These are phyloP conservation scores for Pseudocercospora vitis DNA, from an alignment of 2,329 filamentous ascomycete species.

Conservation along the genomic window DNA sequence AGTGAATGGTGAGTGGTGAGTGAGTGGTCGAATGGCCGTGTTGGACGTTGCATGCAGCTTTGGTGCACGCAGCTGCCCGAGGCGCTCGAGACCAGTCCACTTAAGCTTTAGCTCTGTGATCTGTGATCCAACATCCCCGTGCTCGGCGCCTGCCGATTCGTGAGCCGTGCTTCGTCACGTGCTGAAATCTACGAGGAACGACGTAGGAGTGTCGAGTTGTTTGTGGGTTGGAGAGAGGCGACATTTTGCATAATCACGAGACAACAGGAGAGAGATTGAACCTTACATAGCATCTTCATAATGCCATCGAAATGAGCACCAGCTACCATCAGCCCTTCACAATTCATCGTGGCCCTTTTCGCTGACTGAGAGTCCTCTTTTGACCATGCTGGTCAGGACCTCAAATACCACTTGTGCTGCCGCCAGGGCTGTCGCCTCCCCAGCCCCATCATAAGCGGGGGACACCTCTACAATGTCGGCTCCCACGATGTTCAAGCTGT, in stretches of 20 bases:
- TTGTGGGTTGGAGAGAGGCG: no score
- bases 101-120: background rate
- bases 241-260: no score
- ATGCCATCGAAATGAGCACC: no score
- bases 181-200: no score
- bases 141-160: background rate
- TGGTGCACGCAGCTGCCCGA: conserved; percentile 4
- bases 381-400: conserved; percentile 73
- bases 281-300: no score
- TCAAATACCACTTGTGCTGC: conserved; percentile 84
- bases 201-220: no score
- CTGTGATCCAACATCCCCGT: no score
- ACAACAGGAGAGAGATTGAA: no score
- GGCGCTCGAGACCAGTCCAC: background rate
- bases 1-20: no score
- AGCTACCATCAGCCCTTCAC: background rate
- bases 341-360: background rate
- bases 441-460: conserved; percentile 77
- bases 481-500: conserved; percentile 72
- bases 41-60: no score
- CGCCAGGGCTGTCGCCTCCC: conserved; percentile 80
- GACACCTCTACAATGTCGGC: conserved; percentile 89
- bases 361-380: background rate
- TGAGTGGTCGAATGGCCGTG: no score
- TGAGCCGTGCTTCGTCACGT: no score